Conservation (phyloP, 129 eudicot genomes). For the Cynara cardunculus region DNA sequence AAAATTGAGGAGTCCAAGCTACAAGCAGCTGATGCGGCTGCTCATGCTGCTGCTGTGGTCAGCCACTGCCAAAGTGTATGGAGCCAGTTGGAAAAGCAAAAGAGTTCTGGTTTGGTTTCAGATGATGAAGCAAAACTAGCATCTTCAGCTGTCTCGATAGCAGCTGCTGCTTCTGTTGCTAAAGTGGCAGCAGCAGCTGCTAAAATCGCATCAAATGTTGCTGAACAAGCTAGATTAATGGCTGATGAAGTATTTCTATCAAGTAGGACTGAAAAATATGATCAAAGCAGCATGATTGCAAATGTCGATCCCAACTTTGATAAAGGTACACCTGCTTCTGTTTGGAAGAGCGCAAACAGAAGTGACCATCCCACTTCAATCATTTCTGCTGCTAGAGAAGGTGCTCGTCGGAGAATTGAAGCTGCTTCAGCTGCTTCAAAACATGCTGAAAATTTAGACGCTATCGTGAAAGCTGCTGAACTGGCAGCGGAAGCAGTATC, state of each 20-base stretch:
- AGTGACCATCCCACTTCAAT: slow-evolving; percentile 37
- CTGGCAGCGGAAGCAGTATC: slow-evolving; percentile 96
- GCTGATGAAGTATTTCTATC: slow-evolving; percentile 66
- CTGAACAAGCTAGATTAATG: slow-evolving; percentile 79
- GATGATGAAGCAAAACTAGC: slow-evolving; percentile 70
- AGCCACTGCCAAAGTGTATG: slow-evolving; percentile 65
- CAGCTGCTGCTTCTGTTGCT: slow-evolving; percentile 96
- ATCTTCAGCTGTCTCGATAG: slow-evolving; percentile 76
- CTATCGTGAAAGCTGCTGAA: slow-evolving; percentile 89
- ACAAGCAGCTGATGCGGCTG: slow-evolving; percentile 79
- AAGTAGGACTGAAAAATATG: slow-evolving; percentile 20
- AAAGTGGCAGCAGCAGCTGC: slow-evolving; percentile 98
- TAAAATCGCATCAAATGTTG: slow-evolving; percentile 69
- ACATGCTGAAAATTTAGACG: slow-evolving; percentile 94
- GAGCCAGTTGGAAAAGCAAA: slow-evolving; percentile 60
- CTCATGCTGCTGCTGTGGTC: slow-evolving; percentile 64
- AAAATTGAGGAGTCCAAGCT: slow-evolving; percentile 76
- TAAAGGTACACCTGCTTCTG: slow-evolving; percentile 37
- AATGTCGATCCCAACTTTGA: slow-evolving; percentile 15
- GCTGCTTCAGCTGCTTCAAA: slow-evolving; percentile 92
- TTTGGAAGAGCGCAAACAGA: slow-evolving; percentile 35
- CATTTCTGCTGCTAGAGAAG: slow-evolving; percentile 83
- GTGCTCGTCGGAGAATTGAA: slow-evolving; percentile 78
- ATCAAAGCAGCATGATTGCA: neutral
- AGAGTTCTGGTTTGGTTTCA: slow-evolving; percentile 46